Percentiles rank a stretch among this genome's conserved stretches.
These are phyloP conservation scores for Candida labiduridarum DNA, from an alignment of 1,139 yeast species.

Conservation along the genomic window DNA sequence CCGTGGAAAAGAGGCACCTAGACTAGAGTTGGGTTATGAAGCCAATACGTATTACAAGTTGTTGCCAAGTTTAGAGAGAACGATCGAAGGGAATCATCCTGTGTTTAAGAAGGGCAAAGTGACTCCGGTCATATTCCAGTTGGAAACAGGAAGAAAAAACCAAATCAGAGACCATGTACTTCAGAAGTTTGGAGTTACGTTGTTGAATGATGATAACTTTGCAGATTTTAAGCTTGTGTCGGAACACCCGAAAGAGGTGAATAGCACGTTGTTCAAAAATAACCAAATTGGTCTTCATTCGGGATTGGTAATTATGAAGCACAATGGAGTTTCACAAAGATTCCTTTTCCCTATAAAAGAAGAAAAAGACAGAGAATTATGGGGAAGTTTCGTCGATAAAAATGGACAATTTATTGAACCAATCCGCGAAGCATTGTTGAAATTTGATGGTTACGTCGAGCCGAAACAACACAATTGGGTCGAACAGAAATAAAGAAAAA, in stretches of 20 bases:
- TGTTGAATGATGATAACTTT: slow-evolving; percentile 29
- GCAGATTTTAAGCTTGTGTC: slow-evolving; percentile 18
- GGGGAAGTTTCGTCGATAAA: slow-evolving; percentile 20
- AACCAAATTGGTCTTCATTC: slow-evolving; percentile 31
- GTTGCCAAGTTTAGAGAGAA: slow-evolving; percentile 14
- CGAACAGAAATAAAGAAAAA: too few relatives aligned
- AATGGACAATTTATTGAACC: slow-evolving; percentile 12
- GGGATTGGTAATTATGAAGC: slow-evolving; percentile 18
- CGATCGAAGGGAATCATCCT: slow-evolving; percentile 8
- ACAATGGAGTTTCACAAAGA: slow-evolving; percentile 13
- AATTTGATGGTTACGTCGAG: not conserved
- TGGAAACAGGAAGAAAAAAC: slow-evolving; percentile 29
- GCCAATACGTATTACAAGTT: slow-evolving; percentile 21
- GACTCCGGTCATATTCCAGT: slow-evolving; percentile 23
- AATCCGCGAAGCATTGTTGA: slow-evolving; percentile 8
- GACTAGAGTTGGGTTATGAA: slow-evolving; percentile 9
- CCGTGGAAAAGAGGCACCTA: slow-evolving; percentile 8
- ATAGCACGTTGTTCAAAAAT: slow-evolving; percentile 19
- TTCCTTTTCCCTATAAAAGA: slow-evolving; percentile 17
- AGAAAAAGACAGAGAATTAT: slow-evolving; percentile 21
- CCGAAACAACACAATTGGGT: too few relatives aligned
- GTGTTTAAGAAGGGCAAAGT: slow-evolving; percentile 13
- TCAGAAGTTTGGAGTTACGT: slow-evolving; percentile 21
- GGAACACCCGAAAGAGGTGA: slow-evolving; percentile 9
- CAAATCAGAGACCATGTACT: slow-evolving; percentile 29